phyloP scores from a whole-genome alignment of 495 filamentous ascomycete genomes.

The Niebla homalea region DNA sequence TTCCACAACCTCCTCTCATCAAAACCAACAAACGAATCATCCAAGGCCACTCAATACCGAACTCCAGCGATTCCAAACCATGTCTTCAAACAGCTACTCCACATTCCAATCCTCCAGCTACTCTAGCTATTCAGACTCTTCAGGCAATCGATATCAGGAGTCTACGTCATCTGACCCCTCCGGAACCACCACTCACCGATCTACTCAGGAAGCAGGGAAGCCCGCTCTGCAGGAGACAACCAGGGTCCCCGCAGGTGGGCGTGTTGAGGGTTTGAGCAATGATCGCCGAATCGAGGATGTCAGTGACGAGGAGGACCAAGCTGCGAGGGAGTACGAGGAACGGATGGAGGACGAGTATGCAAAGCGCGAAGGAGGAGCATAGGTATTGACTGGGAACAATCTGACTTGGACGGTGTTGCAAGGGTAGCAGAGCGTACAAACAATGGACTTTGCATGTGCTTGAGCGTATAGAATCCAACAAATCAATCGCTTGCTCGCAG shows the following conservation, averaged over 20 bases:
- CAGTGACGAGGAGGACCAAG: slow-evolving; percentile 3
- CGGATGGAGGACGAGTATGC: slow-evolving; percentile 28
- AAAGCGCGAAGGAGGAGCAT: slow-evolving; percentile 26
- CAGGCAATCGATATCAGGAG: slow-evolving; percentile 11
- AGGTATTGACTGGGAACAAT: background rate
- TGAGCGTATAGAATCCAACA: too few species aligned
- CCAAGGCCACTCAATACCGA: background rate
- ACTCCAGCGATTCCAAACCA: background rate
- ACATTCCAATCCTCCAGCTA: slow-evolving; percentile 13
- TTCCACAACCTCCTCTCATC: background rate
- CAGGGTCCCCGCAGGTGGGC: slow-evolving; percentile 7
- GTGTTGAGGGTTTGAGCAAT: slow-evolving; percentile 1
- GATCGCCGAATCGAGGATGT: slow-evolving; percentile 9
- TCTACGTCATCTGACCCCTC: slow-evolving; percentile 10
- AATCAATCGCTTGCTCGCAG: too few species aligned
- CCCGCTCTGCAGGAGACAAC: slow-evolving; percentile 12
- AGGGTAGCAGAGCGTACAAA: too few species aligned
- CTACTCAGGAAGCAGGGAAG: slow-evolving; percentile 13
- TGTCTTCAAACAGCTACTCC: slow-evolving; percentile 9
- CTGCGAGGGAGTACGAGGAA: slow-evolving; percentile 13
- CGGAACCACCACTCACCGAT: slow-evolving; percentile 13
- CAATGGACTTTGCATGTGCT: too few species aligned
- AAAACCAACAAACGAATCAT: background rate
- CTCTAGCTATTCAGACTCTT: slow-evolving; percentile 12
- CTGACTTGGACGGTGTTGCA: too few species aligned